Base-by-base conservation (phyloP, 176 grass and related monocot species). In the Ampelocalamus luodianensis region DNA sequence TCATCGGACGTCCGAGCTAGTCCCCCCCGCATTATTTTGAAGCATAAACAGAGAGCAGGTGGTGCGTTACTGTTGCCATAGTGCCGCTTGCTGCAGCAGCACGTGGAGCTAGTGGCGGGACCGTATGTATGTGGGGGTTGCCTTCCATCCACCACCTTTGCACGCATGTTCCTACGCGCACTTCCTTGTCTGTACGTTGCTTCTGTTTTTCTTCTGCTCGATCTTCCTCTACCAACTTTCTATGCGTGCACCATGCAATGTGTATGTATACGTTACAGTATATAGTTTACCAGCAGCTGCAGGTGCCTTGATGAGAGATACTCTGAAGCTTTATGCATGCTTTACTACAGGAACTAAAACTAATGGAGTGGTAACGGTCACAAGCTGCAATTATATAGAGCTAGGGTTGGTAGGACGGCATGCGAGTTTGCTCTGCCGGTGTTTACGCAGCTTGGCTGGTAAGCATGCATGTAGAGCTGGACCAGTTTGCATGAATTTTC, bases 381-480 rank as follows among this genome's bases (percentile, higher is more conserved):
- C 38, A 15, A 62, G 23, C 76, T 18, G 29, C 29, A 29, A 29
- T 1, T 29, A 29, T n/a, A 62, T 4, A 78, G 61, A 39, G n/a
- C 24, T 78, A 4, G 62, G 62, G 27, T 34, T 65, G 27, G 62
- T 78, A 42, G 8, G 8, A 37, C 50, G 4, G 12, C 74, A 59
- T 10, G 42, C 5, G 1, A 13, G 76, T 36, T 48, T 48, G 26
- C 42, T 79, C 65, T 46, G 60, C 44, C 62, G 20, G 38, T 80
- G 63, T 68, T n/a, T 38, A 51, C 63, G 78, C 68, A 80, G 45
- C 78, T 68, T 80, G 62, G 3, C 63, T 80, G 44, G 27, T 37
- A 80, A 80, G 62, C 10, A 39, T 64, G 17, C 20, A 10, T 7
- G 68, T 40, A 6, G 27, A 18, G 29, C 26, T 54, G 46, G 26